Base-by-base conservation (phyloP, 225 moss, liverwort and hornwort genomes). In the Sphagnum tenellum region DNA sequence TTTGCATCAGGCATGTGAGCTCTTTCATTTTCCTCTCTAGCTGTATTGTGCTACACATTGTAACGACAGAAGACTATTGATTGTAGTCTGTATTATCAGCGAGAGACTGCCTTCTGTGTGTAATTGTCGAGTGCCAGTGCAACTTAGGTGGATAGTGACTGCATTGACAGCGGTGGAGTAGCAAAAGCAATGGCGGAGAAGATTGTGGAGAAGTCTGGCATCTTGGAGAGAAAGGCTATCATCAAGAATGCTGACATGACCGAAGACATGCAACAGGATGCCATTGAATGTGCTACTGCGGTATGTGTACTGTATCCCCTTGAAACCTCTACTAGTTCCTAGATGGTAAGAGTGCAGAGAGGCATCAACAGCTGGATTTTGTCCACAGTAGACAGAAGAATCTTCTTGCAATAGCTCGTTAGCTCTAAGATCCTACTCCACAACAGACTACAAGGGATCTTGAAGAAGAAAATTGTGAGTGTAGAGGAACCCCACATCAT, bases 191-290 rank as follows among this genome's bases (percentile, higher is more conserved):
- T 74, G 86, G 83, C 86, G 70, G 90, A 96, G 75, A 96, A 92
- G 80, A 88, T 87, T 69, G 87, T 84, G 72, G 91, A 91, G 83
- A 89, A 89, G 63, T 78, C 81, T 50, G 90, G 94, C 64, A 86
- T 91, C 73, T 75, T 96, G 81, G 94, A 95, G 82, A 91, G 91
- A 75, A 95, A 95, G 83, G 91, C 91, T 47, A 88, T 95, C 69
- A 82, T 95, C 61, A 95, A 95, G 79, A 95, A 91, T 86, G 94
- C 94, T 7, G 94, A 95, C 74, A 95, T 95, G 94, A 84, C 88
- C 64, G 94, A 91, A 74, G 94, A 95, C 68, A 95, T 95, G 94
- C 94, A 95, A 75, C 91, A 95, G 72, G 89, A 86, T 70, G 94
- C 94, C 68, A 91, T 95, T 64, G 94, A 95, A 74, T 90, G 91